phyloP scores from a whole-genome alignment of 352 stramenopile species.

The Pythium phragmiticola region DNA sequence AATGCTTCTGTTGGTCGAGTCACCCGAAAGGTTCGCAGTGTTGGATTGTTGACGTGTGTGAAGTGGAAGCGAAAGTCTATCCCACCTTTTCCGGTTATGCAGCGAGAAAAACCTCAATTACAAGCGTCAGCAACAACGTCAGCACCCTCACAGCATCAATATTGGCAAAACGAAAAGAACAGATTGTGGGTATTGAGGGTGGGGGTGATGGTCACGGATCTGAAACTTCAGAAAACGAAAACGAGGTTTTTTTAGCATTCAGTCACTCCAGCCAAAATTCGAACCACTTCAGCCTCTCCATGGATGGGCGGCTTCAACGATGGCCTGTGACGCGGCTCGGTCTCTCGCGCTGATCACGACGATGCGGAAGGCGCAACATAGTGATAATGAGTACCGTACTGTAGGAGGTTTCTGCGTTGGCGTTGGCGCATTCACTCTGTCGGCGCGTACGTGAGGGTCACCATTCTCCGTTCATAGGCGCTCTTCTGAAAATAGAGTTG shows the following conservation, averaged over 20 bases:
- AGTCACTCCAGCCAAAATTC: neutral
- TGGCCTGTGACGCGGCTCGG: too few species aligned
- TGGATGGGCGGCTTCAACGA: too few species aligned
- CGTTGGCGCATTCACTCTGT: too few species aligned
- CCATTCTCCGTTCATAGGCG: too few species aligned
- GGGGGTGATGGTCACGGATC: too few species aligned
- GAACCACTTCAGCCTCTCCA: too few species aligned
- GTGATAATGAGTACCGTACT: too few species aligned
- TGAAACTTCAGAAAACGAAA: neutral
- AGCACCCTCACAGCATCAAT: constrained; percentile 2
- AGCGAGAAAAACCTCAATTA: constrained; percentile 10
- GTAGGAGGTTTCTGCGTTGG: too few species aligned
- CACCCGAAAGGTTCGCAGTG: constrained; percentile 14
- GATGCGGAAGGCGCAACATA: too few species aligned
- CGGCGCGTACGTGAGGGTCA: too few species aligned
- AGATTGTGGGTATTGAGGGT: neutral
- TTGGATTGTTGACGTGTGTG: constrained; percentile 19
- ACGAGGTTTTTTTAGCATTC: neutral
- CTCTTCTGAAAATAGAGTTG: neutral
- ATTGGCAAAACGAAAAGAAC: neutral
- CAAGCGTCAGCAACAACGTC: neutral
- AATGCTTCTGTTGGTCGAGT: constrained; percentile 28
- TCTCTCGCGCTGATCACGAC: too few species aligned
- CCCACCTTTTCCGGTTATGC: neutral
- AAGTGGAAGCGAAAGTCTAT: constrained; percentile 13